Evolutionary conservation across 2,329 filamentous ascomycete species (phyloP).

Genomic region (Hypoxylon sp.): DNA sequence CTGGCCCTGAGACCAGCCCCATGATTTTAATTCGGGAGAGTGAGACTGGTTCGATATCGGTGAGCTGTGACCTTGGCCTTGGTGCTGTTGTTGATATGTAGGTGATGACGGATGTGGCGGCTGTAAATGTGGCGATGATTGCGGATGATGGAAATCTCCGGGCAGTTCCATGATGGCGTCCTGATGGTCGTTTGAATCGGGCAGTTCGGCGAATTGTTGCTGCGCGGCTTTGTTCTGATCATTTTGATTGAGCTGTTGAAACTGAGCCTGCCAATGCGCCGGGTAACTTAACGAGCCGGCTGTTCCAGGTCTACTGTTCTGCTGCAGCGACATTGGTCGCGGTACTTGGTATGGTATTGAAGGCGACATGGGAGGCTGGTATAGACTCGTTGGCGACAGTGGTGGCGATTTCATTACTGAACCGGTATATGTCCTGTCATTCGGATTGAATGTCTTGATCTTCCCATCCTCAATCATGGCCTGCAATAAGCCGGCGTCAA

Average conservation of each 20-base stretch:
- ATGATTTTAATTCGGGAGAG: conserved; percentile 45
- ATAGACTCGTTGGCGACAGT: conserved; percentile 39
- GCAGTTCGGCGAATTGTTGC: conserved; percentile 52
- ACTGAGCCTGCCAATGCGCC: conserved; percentile 42
- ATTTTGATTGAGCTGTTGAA: conserved; percentile 36
- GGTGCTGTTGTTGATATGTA: conserved; percentile 37
- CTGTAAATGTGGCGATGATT: conserved; percentile 43
- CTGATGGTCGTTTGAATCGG: conserved; percentile 40
- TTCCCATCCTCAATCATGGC: conserved; percentile 74
- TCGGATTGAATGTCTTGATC: conserved; percentile 66
- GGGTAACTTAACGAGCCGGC: conserved; percentile 43
- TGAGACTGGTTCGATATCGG: conserved; percentile 41
- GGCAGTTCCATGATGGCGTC: conserved; percentile 51
- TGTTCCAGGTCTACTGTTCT: conserved; percentile 46
- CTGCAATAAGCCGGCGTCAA: conserved; percentile 70
- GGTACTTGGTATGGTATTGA: conserved; percentile 53
- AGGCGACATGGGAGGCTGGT: conserved; percentile 45
- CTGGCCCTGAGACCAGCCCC: conserved; percentile 55
- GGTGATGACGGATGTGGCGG: conserved; percentile 48
- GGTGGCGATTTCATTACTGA: conserved; percentile 42
- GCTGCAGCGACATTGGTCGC: conserved; percentile 50
- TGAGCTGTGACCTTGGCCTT: conserved; percentile 44
- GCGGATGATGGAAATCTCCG: conserved; percentile 58
- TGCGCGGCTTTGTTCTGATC: conserved; percentile 37
- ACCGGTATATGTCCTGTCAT: conserved; percentile 44